These are phyloP conservation scores for Lindgomyces ingoldianus DNA, from an alignment of 495 filamentous ascomycete genomes.

Conservation along the genomic window DNA sequence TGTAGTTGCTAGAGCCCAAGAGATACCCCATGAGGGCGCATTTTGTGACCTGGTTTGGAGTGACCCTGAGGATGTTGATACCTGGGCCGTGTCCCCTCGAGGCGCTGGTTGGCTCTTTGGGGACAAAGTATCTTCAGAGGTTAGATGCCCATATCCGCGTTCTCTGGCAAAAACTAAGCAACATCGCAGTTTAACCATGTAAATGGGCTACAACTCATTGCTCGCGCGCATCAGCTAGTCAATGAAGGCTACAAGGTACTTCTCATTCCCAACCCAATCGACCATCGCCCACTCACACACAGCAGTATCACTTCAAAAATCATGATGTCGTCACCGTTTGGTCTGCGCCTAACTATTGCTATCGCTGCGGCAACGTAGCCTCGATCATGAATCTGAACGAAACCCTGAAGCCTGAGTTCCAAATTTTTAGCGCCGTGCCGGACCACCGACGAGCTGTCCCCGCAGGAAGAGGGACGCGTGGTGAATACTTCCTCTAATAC, in stretches of 20 bases:
- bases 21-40: constrained; percentile 96
- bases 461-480: constrained; percentile 72
- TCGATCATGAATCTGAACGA: constrained; percentile 93
- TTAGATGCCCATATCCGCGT: constrained; percentile 23
- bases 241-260: constrained; percentile 94
- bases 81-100: constrained; percentile 92
- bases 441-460: constrained; percentile 90
- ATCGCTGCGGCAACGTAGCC: constrained; percentile 94
- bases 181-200: constrained; percentile 81
- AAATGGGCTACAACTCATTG: constrained; percentile 91
- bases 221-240: constrained; percentile 92
- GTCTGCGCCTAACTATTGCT: constrained; percentile 99
- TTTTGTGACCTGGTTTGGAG: constrained; percentile 99
- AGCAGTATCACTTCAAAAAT: constrained; percentile 85
- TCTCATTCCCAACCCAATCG: background rate
- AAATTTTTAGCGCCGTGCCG: constrained; percentile 90
- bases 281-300: background rate
- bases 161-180: background rate
- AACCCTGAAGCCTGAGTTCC: constrained; percentile 83
- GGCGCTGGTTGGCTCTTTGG: constrained; percentile 98
- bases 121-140: constrained; percentile 92
- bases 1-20: constrained; percentile 94
- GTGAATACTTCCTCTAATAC: constrained; percentile 88
- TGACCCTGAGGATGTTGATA: constrained; percentile 96
- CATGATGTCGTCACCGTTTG: constrained; percentile 99